These are phyloP conservation scores for Phragmites australis DNA, from an alignment of 176 grass and related monocot genomes.

Conservation along the genomic window DNA sequence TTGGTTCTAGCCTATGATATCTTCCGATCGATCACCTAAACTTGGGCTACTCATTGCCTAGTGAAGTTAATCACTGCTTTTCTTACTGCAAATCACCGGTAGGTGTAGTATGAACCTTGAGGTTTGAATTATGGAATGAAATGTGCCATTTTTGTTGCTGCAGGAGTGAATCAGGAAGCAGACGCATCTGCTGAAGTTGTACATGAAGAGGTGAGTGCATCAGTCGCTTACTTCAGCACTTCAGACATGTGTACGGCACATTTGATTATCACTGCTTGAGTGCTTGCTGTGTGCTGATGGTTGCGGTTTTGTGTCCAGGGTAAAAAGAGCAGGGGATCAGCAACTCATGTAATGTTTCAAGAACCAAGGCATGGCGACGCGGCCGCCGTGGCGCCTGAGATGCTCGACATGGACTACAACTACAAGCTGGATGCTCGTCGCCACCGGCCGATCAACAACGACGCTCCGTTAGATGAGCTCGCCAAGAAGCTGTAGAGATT, in stretches of 20 bases:
- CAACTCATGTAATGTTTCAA: not conserved
- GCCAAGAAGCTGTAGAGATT: constrained; percentile 37
- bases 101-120: not conserved
- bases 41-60: not conserved
- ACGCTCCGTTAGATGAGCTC: constrained; percentile 30
- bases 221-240: no score
- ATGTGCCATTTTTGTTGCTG: not conserved
- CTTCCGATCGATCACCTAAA: not conserved
- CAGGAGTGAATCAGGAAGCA: constrained; percentile 28
- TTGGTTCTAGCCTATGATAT: constrained; percentile 23
- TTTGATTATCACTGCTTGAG: not conserved
- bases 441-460: constrained; percentile 67
- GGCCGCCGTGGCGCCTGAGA: constrained; percentile 15
- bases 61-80: not conserved
- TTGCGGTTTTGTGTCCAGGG: constrained; percentile 2
- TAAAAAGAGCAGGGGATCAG: constrained; percentile 8
- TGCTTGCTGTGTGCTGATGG: not conserved
- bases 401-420: constrained; percentile 55
- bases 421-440: not conserved
- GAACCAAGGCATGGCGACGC: not conserved
- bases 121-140: constrained; percentile 16
- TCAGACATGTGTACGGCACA: not conserved
- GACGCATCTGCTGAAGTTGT: constrained; percentile 9
- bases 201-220: constrained; percentile 35
- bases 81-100: not conserved